Evolutionary conservation across 2,329 filamentous ascomycete species (phyloP), one percentile per base, ranked within the genome.

Genomic region (Exophiala sp.): DNA sequence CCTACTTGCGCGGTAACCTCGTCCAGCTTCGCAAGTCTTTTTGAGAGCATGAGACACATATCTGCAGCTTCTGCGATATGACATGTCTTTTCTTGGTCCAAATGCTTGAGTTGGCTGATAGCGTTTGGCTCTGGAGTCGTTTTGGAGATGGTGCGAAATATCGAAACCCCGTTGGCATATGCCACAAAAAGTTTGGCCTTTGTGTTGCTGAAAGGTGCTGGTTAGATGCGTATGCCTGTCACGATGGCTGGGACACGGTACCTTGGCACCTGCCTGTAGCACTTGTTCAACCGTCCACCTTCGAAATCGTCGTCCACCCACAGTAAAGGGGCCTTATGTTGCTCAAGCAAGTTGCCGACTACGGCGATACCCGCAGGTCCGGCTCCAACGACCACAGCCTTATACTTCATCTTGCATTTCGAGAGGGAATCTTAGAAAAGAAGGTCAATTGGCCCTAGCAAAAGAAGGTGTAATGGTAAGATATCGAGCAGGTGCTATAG

Each of bases 341-440:
- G 73, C 62, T 84, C 80, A n/a, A 86, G 72, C 16, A 86, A 68
- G 62, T 83, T 84, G 11, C 82, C 82, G 18, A 85, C 72, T 6
- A 77, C 79, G 3, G 80, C 81, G 50, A 85, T 75, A 52, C 82
- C 82, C 41, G 78, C 79, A 4, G 81, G 78, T 14, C 81, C 81
- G 51, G 76, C 79, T 47, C 81, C 81, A 16, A 83, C 77, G 1
- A 84, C 80, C 1, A 83, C 75, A 3, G 80, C 80, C 46, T 35
- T 35, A 35, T 35, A 35, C 33, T 35, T 35, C 33, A 35, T 35
- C 33, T 35, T n/a, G 33, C 33, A 35, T 35, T 3, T 35, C 33
- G n/a, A 35, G 9, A 9, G 8, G n/a, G n/a, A n/a, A 35, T 35
- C 33, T n/a, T 35, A 35, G 33, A 18, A 18, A 18, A 18, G 33